Conservation (phyloP, 345 rosid species). For the Murraya koenigii region DNA sequence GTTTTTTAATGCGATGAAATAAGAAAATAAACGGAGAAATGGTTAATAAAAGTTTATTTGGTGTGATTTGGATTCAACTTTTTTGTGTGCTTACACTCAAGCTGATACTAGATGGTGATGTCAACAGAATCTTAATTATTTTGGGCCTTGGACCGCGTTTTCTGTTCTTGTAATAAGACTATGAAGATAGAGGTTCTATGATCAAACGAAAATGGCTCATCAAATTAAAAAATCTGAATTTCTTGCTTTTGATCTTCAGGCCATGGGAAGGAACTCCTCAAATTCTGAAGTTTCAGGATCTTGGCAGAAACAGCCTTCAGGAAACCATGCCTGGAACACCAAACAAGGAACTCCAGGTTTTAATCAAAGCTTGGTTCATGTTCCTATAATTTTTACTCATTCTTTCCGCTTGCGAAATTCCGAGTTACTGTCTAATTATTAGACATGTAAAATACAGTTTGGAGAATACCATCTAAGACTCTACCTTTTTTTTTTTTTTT, state of each 20-base stretch:
- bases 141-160: background rate
- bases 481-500: background rate
- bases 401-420: background rate
- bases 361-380: conserved; percentile 15
- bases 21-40: background rate
- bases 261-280: conserved; percentile 36
- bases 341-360: conserved; percentile 52
- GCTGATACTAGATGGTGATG: background rate
- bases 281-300: conserved; percentile 42
- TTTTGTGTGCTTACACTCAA: background rate
- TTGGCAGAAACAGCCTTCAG: conserved; percentile 38
- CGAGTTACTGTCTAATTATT: background rate
- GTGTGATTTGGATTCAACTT: background rate
- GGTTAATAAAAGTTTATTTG: background rate
- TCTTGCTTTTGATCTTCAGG: conserved; percentile 34
- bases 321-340: conserved; percentile 42
- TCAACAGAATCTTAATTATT: background rate
- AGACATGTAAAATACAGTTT: background rate
- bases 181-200: background rate
- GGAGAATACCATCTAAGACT: conserved; percentile 4
- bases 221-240: background rate
- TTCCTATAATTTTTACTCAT: background rate
- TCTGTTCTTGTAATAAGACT: background rate
- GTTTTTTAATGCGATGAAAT: background rate
- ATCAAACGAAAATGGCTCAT: background rate